Evolutionary conservation across 179 eudicot genomes (phyloP).

Genomic region (Actinidia polygama): DNA sequence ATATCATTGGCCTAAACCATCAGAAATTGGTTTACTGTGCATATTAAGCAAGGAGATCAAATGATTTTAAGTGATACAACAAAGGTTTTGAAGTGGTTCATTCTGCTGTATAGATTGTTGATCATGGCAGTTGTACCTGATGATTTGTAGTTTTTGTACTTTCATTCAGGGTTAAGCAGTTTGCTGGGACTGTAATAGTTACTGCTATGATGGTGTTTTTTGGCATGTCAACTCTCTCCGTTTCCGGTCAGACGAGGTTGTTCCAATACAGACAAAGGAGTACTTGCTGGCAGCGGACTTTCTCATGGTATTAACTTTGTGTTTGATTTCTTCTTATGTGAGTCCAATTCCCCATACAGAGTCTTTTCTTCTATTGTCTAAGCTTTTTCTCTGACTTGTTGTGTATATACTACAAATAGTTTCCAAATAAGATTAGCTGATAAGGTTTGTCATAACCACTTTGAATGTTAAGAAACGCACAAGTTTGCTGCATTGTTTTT

Average conservation of each 20-base stretch:
- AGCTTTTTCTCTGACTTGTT: background rate
- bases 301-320: slow-evolving; percentile 28
- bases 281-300: slow-evolving; percentile 27
- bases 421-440: background rate
- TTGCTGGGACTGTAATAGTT: background rate
- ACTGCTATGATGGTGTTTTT: slow-evolving; percentile 16
- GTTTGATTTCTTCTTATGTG: slow-evolving; percentile 26
- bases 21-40: too few species aligned
- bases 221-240: background rate
- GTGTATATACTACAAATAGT: background rate
- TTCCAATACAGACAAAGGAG: slow-evolving; percentile 18
- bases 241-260: slow-evolving; percentile 18
- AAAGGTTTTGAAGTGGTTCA: too few species aligned
- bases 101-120: too few species aligned
- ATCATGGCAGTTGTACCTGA: too few species aligned
- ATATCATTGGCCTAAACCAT: background rate
- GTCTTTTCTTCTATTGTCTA: background rate
- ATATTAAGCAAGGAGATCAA: too few species aligned
- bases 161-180: too few species aligned
- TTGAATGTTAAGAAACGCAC: background rate
- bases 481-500: background rate
- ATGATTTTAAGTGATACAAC: too few species aligned
- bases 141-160: too few species aligned
- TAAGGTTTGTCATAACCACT: background rate
- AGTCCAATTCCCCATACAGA: background rate